Conservation (phyloP, 495 filamentous ascomycete species). For the Penicillium odoratum region DNA sequence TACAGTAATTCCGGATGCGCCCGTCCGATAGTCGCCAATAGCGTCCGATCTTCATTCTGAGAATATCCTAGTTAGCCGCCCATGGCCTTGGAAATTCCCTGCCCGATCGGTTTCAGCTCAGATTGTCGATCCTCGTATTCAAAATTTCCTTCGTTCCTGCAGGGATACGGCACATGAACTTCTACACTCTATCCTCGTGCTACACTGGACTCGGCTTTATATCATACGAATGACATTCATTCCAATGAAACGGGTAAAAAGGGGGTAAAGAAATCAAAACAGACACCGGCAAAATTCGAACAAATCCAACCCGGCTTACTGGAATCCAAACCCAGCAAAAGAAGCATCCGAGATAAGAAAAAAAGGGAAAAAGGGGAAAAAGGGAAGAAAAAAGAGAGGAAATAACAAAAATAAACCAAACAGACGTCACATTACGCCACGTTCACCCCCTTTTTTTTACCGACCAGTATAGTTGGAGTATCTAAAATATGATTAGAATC, state of each 20-base stretch:
- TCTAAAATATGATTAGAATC: constrained; percentile 21
- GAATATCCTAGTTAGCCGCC: constrained; percentile 42
- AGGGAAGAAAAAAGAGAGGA: background rate
- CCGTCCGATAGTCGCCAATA: constrained; percentile 34
- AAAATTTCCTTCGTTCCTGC: background rate
- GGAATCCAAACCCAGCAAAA: constrained; percentile 17
- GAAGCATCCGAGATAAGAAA: background rate
- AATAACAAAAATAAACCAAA: constrained; percentile 17
- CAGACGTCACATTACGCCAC: constrained; percentile 41
- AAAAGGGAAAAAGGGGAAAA: too few species aligned
- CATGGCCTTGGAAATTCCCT: constrained; percentile 36
- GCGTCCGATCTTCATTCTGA: constrained; percentile 25
- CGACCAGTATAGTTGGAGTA: constrained; percentile 48
- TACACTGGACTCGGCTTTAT: background rate
- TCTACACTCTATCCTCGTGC: background rate
- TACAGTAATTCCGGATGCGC: constrained; percentile 18
- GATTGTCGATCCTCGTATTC: constrained; percentile 8
- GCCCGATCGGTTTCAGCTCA: constrained; percentile 21
- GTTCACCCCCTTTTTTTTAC: constrained; percentile 36
- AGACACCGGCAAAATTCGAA: constrained; percentile 16
- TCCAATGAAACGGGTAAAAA: background rate
- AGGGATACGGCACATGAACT: constrained; percentile 11
- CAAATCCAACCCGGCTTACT: constrained; percentile 22
- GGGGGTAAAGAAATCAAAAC: constrained; percentile 6
- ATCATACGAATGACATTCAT: constrained; percentile 1